A percentile compares a stretch with the other conserved stretches of the same genome.
These are phyloP conservation scores for Suhomyces canberraensis DNA, from an alignment of 805 yeast species.

Conservation along the genomic window DNA sequence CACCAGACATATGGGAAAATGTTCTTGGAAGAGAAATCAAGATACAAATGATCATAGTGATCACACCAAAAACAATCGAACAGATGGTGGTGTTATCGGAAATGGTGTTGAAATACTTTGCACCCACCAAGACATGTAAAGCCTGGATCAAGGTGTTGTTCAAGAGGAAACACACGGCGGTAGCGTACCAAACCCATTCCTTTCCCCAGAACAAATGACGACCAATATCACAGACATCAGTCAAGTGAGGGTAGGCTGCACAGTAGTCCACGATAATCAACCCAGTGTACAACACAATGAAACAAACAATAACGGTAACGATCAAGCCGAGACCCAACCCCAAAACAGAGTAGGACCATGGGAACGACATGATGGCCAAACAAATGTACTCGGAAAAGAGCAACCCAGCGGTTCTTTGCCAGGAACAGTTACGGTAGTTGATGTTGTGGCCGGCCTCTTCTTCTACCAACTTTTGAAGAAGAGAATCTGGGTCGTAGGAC, in stretches of 20 bases:
- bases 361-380: conserved; percentile 62
- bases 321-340: conserved; percentile 60
- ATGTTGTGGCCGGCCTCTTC: conserved; percentile 25
- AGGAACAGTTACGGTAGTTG: conserved; percentile 51
- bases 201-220: conserved; percentile 52
- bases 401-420: conserved; percentile 60
- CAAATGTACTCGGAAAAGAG: conserved; percentile 59
- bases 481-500: conserved; percentile 12
- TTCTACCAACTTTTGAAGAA: conserved; percentile 9
- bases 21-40: conserved; percentile 56
- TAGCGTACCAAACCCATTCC: conserved; percentile 53
- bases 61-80: conserved; percentile 50
- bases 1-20: conserved; percentile 47
- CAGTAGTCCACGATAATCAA: conserved; percentile 54
- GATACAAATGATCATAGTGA: conserved; percentile 48
- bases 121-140: conserved; percentile 57
- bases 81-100: conserved; percentile 46
- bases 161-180: conserved; percentile 51
- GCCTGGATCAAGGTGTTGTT: conserved; percentile 59
- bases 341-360: conserved; percentile 59
- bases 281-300: conserved; percentile 54
- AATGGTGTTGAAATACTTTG: conserved; percentile 56
- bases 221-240: conserved; percentile 58
- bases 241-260: conserved; percentile 48
- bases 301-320: conserved; percentile 48